phyloP scores from a whole-genome alignment of 2,329 filamentous ascomycete species.

The Fusarium sp. region DNA sequence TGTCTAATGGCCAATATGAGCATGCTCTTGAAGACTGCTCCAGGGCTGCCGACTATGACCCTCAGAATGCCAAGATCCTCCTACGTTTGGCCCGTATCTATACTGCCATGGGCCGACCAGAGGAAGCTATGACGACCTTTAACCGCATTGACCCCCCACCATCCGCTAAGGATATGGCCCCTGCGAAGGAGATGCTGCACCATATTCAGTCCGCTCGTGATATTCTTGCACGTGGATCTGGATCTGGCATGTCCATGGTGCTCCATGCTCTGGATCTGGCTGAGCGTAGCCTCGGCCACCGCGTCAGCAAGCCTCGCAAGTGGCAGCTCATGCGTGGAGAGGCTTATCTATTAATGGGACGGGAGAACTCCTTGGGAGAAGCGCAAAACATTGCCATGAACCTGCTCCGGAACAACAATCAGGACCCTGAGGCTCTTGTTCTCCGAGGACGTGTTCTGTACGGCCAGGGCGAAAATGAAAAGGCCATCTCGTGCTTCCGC shows the following conservation, averaged over 20 bases:
- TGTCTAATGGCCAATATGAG: slow-evolving; percentile 83
- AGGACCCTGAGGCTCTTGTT: slow-evolving; percentile 93
- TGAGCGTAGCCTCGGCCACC: slow-evolving; percentile 78
- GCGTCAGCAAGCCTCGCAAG: slow-evolving; percentile 85
- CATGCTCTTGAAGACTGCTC: slow-evolving; percentile 89
- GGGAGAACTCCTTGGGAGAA: slow-evolving; percentile 87
- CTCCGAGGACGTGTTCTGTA: slow-evolving; percentile 90
- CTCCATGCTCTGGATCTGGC: slow-evolving; percentile 92
- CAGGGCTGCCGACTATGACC: slow-evolving; percentile 83
- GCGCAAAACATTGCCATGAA: slow-evolving; percentile 93
- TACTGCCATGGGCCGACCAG: slow-evolving; percentile 84
- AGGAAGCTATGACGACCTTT: slow-evolving; percentile 87
- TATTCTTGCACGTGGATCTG: slow-evolving; percentile 77
- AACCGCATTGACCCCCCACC: slow-evolving; percentile 82
- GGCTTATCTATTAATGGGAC: slow-evolving; percentile 92
- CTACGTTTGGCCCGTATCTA: slow-evolving; percentile 90
- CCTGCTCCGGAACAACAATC: slow-evolving; percentile 84
- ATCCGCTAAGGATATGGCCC: slow-evolving; percentile 84
- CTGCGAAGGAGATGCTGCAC: slow-evolving; percentile 85
- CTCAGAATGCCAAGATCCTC: slow-evolving; percentile 87
- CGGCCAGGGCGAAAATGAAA: slow-evolving; percentile 92
- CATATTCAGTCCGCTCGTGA: slow-evolving; percentile 85
- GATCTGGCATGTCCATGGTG: slow-evolving; percentile 88
- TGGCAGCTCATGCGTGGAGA: slow-evolving; percentile 95
- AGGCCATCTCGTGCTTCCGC: slow-evolving; percentile 91